phyloP scores from a whole-genome alignment of 768 basidiomycete genomes.

The Lentinula boryana region DNA sequence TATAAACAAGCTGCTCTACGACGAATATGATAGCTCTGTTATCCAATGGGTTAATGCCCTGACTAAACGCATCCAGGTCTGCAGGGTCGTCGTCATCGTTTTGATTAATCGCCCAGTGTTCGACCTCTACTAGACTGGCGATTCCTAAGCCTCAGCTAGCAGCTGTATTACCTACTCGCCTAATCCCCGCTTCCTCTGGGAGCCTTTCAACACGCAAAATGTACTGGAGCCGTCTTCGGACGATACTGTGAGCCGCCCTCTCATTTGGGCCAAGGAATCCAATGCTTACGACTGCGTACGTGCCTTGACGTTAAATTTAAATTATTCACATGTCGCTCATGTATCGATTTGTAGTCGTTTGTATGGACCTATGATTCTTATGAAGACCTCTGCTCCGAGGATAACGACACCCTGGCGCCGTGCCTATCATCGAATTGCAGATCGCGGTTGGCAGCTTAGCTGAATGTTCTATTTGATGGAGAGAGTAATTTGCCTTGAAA shows the following conservation, averaged over 20 bases:
- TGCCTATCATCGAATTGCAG: constrained; percentile 36
- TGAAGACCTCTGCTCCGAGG: constrained; percentile 39
- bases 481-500: background rate
- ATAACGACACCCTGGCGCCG: constrained; percentile 19
- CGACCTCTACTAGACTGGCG: background rate
- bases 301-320: background rate
- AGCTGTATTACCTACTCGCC: background rate
- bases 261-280: constrained; percentile 41
- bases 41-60: background rate
- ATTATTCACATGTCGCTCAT: background rate
- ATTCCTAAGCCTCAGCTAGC: background rate
- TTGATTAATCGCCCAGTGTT: too few relatives aligned
- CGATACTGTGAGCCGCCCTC: constrained; percentile 25
- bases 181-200: too few relatives aligned
- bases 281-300: constrained; percentile 34
- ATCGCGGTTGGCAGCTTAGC: constrained; percentile 47
- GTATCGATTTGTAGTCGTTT: constrained; percentile 17
- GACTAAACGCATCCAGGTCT: background rate
- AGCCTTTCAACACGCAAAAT: background rate
- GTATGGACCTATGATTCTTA: constrained; percentile 36
- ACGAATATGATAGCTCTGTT: background rate
- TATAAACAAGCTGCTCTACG: background rate
- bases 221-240: background rate
- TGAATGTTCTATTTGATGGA: constrained; percentile 42
- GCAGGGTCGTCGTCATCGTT: background rate